Conservation (phyloP, 1,139 yeast genomes). For the Candida smagusa region DNA sequence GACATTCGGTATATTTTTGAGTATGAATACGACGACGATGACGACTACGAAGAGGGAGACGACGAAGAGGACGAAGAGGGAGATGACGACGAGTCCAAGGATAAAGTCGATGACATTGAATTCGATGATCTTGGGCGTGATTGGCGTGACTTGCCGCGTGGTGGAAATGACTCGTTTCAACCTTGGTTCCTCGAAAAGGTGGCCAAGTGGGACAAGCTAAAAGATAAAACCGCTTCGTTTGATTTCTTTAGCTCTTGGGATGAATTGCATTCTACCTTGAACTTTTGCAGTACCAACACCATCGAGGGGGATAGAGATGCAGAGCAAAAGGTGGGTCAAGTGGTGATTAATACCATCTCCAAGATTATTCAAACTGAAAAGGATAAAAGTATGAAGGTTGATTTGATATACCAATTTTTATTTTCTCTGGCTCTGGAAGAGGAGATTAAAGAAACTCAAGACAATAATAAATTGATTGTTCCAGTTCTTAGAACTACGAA, state of each 20-base stretch:
- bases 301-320: slow-evolving; percentile 28
- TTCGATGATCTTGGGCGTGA: slow-evolving; percentile 61
- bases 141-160: slow-evolving; percentile 70
- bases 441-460: slow-evolving; percentile 22
- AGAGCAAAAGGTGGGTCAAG: slow-evolving; percentile 34
- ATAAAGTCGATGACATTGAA: slow-evolving; percentile 26
- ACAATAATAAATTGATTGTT: slow-evolving; percentile 26
- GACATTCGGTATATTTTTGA: slow-evolving; percentile 72
- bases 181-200: slow-evolving; percentile 19
- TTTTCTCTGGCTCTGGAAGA: slow-evolving; percentile 31
- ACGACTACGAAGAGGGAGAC: slow-evolving; percentile 22
- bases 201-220: slow-evolving; percentile 14
- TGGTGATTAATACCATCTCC: slow-evolving; percentile 47
- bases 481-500: slow-evolving; percentile 43
- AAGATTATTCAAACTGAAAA: slow-evolving; percentile 44
- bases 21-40: slow-evolving; percentile 45
- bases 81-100: slow-evolving; percentile 9
- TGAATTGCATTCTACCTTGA: slow-evolving; percentile 28
- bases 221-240: slow-evolving; percentile 20
- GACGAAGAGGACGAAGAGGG: slow-evolving; percentile 8
- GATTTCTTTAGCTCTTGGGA: slow-evolving; percentile 30
- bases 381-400: slow-evolving; percentile 39
- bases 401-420: slow-evolving; percentile 46
- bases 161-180: slow-evolving; percentile 36
- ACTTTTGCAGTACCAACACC: slow-evolving; percentile 21